These are phyloP conservation scores for Patellaria atrata DNA, from an alignment of 495 filamentous ascomycete species.

Conservation along the genomic window DNA sequence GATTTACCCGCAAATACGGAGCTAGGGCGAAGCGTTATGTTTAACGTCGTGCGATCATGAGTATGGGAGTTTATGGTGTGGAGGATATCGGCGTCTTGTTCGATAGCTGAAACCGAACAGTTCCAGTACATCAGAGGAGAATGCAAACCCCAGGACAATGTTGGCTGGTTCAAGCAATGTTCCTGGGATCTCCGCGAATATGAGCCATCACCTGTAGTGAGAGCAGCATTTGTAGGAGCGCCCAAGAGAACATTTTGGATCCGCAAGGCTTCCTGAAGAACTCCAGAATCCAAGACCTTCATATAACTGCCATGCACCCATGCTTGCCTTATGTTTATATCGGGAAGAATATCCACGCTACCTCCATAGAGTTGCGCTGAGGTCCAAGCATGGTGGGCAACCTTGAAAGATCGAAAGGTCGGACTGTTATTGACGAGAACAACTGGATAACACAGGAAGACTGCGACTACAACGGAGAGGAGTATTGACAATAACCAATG, in stretches of 20 bases:
- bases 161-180: conserved; percentile 3
- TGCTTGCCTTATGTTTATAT: conserved; percentile 37
- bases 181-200: conserved; percentile 1
- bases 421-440: conserved; percentile 51
- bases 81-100: conserved; percentile 42
- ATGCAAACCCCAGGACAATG: conserved; percentile 37
- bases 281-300: conserved; percentile 46
- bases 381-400: conserved; percentile 64
- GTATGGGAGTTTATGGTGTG: conserved; percentile 47
- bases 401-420: too few species aligned
- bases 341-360: conserved; percentile 19
- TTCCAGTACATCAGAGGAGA: conserved; percentile 65
- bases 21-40: conserved; percentile 54
- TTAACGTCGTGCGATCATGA: conserved; percentile 40
- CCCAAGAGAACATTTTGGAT: conserved; percentile 36
- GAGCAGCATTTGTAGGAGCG: neutral
- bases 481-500: conserved; percentile 53
- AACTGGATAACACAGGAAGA: conserved; percentile 50
- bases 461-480: conserved; percentile 45
- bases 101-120: conserved; percentile 40
- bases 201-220: neutral
- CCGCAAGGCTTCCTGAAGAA: conserved; percentile 44
- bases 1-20: conserved; percentile 63
- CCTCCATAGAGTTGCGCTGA: conserved; percentile 45
- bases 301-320: conserved; percentile 50